Conservation (phyloP, 108 stramenopile species). For the Conticribra weissflogii region DNA sequence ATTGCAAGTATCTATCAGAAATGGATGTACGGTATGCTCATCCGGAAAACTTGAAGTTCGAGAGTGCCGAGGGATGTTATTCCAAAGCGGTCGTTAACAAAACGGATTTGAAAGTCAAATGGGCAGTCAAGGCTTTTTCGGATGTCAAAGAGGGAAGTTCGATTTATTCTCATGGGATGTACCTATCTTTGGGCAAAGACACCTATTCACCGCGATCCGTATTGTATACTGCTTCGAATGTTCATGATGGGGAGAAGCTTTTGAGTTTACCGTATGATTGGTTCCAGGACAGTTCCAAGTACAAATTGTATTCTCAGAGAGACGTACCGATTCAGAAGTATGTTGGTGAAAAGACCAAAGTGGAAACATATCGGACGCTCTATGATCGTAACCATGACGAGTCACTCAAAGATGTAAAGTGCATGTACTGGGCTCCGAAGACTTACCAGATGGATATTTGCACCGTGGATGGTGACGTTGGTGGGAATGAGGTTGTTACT, state of each 20-base stretch:
- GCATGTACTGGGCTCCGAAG: constrained; percentile 90
- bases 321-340: constrained; percentile 55
- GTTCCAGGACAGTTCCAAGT: constrained; percentile 61
- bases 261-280: constrained; percentile 50
- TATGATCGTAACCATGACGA: constrained; percentile 27
- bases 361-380: constrained; percentile 44
- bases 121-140: constrained; percentile 87
- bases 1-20: constrained; percentile 80
- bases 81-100: constrained; percentile 68
- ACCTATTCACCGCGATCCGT: constrained; percentile 46
- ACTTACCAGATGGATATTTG: constrained; percentile 82
- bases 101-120: constrained; percentile 83
- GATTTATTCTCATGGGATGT: constrained; percentile 73
- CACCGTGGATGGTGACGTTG: constrained; percentile 46
- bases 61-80: constrained; percentile 95
- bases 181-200: constrained; percentile 33
- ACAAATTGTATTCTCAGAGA: constrained; percentile 40
- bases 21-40: constrained; percentile 77
- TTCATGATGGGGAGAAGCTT: constrained; percentile 39
- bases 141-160: constrained; percentile 69
- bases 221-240: constrained; percentile 64
- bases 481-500: constrained; percentile 64
- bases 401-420: constrained; percentile 51
- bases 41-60: constrained; percentile 54
- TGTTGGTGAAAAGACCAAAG: constrained; percentile 48